Evolutionary conservation across 495 filamentous ascomycete species (phyloP).

Genomic region (Friedmanniomyces simplex): DNA sequence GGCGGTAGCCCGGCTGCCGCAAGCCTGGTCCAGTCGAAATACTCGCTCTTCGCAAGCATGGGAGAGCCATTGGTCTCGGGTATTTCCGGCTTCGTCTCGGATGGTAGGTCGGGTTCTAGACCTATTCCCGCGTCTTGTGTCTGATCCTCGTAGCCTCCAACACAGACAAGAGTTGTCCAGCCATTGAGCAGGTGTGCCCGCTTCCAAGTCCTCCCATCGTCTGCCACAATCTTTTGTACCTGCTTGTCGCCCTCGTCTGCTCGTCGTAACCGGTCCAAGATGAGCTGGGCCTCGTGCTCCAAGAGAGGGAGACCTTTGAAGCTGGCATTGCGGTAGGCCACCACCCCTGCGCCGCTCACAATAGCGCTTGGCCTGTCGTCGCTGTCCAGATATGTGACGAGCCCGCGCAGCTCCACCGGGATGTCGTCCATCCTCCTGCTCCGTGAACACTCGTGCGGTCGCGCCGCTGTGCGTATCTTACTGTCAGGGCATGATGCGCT

Average conservation of each 20-base stretch:
- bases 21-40: conserved; percentile 7
- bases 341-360: neutral
- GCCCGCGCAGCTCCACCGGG: neutral
- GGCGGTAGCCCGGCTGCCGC: neutral
- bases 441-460: neutral
- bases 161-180: neutral
- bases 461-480: neutral
- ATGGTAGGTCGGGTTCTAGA: neutral
- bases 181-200: neutral
- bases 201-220: neutral
- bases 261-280: neutral
- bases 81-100: neutral
- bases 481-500: neutral
- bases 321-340: neutral
- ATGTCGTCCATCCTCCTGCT: neutral
- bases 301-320: neutral
- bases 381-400: neutral
- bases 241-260: neutral
- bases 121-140: neutral
- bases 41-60: neutral
- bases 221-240: neutral
- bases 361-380: conserved; percentile 5
- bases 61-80: neutral
- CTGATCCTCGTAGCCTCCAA: neutral
- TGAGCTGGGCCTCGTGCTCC: neutral